A percentile compares a stretch with the other conserved stretches of the same genome.
Conservation (phyloP, 257 asterid genomes). For the Solanum pinnatisectum region DNA sequence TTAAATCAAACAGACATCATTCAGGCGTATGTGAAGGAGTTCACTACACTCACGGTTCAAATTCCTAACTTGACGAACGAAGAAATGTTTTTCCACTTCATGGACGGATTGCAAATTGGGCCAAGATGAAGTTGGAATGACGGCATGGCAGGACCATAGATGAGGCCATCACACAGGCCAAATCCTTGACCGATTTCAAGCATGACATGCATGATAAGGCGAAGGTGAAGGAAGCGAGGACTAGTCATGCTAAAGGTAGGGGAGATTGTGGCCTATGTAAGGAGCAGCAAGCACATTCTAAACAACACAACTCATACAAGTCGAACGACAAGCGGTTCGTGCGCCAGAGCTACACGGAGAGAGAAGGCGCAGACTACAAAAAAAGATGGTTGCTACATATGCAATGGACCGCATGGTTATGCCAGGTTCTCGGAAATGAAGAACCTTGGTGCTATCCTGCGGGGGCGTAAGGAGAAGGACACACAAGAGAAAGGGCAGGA, state of each 20-base stretch:
- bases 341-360: background rate
- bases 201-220: background rate
- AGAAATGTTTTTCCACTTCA: background rate
- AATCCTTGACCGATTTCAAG: background rate
- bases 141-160: background rate
- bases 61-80: background rate
- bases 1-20: too few relatives aligned
- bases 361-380: too few relatives aligned
- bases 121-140: background rate
- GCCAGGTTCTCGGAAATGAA: rapidly evolving
- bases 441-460: too few relatives aligned
- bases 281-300: background rate
- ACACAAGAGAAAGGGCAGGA: too few relatives aligned
- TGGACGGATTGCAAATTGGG: too few relatives aligned
- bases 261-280: background rate
- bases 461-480: too few relatives aligned
- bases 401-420: background rate
- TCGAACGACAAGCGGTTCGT: too few relatives aligned
- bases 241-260: background rate
- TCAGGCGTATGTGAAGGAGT: background rate
- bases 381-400: background rate
- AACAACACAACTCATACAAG: background rate
- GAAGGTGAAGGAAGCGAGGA: too few relatives aligned
- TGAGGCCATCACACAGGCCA: background rate
- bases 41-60: too few relatives aligned